A percentile compares a stretch with the other conserved stretches of the same genome.
Evolutionary conservation across 2,329 filamentous ascomycete genomes (phyloP).

Genomic region (Ceratocystis ficicola): DNA sequence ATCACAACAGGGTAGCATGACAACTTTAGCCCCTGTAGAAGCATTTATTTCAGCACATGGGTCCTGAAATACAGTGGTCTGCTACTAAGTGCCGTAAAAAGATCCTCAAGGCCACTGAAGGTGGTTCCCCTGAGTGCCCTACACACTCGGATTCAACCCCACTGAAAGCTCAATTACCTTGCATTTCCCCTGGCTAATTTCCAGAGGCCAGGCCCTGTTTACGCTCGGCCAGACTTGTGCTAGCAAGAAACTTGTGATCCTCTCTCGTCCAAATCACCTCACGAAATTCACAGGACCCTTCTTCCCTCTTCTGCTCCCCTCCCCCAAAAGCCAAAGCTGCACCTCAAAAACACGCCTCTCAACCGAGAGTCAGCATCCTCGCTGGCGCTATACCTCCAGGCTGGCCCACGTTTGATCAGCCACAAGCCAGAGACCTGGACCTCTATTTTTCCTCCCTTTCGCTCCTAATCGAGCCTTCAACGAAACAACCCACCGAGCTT

Average conservation of each 20-base stretch:
- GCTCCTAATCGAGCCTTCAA: neutral
- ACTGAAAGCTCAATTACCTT: conserved; percentile 3
- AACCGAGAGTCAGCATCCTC: neutral
- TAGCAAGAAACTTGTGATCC: neutral
- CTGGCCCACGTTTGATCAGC: neutral
- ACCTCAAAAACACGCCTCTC: conserved; percentile 1
- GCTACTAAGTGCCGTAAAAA: too few species aligned
- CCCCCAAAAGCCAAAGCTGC: neutral
- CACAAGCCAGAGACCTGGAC: neutral
- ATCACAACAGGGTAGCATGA: conserved; percentile 6
- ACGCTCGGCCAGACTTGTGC: neutral
- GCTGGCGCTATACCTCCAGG: neutral
- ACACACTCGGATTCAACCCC: neutral
- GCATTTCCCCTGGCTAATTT: conserved; percentile 5
- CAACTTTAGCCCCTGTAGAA: conserved; percentile 5
- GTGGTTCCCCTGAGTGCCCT: neutral
- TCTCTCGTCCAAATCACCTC: conserved; percentile 3
- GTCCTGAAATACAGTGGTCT: neutral
- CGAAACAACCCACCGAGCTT: neutral
- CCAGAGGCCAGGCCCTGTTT: conserved; percentile 3
- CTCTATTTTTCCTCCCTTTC: neutral
- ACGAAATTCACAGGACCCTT: neutral
- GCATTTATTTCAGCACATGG: neutral
- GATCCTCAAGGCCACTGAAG: too few species aligned
- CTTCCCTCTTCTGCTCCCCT: neutral